These are phyloP conservation scores for Xylaria sp. DNA, from an alignment of 2,329 filamentous ascomycete species.

Conservation along the genomic window DNA sequence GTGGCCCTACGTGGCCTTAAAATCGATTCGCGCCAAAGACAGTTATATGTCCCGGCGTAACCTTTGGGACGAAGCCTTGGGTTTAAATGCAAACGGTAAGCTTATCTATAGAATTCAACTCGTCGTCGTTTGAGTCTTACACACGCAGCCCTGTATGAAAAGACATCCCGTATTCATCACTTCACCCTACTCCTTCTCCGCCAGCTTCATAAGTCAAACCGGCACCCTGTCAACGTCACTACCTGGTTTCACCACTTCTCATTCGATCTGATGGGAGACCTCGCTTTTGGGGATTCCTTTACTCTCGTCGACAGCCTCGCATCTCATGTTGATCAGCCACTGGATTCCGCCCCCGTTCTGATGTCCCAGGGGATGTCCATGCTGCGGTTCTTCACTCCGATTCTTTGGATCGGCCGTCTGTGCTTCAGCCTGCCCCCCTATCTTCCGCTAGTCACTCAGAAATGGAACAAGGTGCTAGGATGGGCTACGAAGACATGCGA, in stretches of 20 bases:
- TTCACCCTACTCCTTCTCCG: constrained; percentile 3
- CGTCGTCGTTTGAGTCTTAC: background rate
- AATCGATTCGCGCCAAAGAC: constrained; percentile 13
- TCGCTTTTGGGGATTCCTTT: constrained; percentile 11
- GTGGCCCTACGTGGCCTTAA: constrained; percentile 11
- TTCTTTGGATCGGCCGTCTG: constrained; percentile 11
- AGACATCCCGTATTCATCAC: constrained; percentile 1
- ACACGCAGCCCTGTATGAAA: constrained; percentile 4
- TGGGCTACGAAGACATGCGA: constrained; percentile 19
- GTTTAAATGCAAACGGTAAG: constrained; percentile 6
- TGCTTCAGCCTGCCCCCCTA: constrained; percentile 5
- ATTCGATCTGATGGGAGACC: constrained; percentile 16
- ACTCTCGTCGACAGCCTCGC: background rate
- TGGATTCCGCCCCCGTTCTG: constrained; percentile 2
- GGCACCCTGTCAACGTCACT: constrained; percentile 5
- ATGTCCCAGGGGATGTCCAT: constrained; percentile 5
- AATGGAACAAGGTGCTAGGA: constrained; percentile 3
- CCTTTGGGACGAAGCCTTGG: constrained; percentile 21
- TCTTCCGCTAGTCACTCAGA: constrained; percentile 2
- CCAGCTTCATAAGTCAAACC: background rate
- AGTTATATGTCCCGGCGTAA: constrained; percentile 16
- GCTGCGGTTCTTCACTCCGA: constrained; percentile 13
- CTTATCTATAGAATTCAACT: no score
- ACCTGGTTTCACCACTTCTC: constrained; percentile 18
- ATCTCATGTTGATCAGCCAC: background rate